Base-by-base conservation (phyloP, 2,329 filamentous ascomycete species). In the Sporothrix variecibatus region DNA sequence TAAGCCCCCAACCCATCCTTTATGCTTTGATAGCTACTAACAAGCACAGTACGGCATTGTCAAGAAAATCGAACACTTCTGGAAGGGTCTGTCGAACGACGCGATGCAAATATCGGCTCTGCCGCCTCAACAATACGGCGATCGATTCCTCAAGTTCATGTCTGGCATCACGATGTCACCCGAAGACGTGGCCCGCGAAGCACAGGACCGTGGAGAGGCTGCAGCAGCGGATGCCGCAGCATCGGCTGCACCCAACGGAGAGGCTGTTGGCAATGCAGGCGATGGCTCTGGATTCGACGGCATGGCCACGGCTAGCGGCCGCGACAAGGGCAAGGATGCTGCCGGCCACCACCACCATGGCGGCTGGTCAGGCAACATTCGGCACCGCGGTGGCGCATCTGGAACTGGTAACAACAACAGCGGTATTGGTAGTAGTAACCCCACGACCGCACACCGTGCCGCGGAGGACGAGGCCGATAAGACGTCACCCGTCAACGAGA, bases 21-120 rank as follows among this genome's bases (percentile, higher is more conserved):
- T 12, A n/a, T n/a, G n/a, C 60, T 15, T 12, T 4, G 31, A 70
- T 34, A 20, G 34, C 8, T 26, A 43, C 60, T 70, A 80, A 77
- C 76, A 46, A 2, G 5, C 15, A 34, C 79, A 97, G 94, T 99
- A 98, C 82, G 94, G 94, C 78, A 90, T 95, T 77, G 89, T 97
- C 83, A 99, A 99, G 85, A 95, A 96, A 81, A 89, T 95, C 76
- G 96, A 99, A 82, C 92, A 98, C 83, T 96, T 98, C 83, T 96
- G 95, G 92, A 99, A 99, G 85, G 95, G 96, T 51, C 85, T 98
- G 75, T 94, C 92, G 2, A 89, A 91, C 79, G 93, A 96, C 79
- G 91, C 94, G 78, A 90, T 89, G 46, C 92, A 98, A 81, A 98
- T 99, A 75, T 98, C 95, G 0, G 94, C 96, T 1, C 91, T 98